Evolutionary conservation across 352 stramenopile genomes (phyloP).

Genomic region (Globisporangium barbulae): DNA sequence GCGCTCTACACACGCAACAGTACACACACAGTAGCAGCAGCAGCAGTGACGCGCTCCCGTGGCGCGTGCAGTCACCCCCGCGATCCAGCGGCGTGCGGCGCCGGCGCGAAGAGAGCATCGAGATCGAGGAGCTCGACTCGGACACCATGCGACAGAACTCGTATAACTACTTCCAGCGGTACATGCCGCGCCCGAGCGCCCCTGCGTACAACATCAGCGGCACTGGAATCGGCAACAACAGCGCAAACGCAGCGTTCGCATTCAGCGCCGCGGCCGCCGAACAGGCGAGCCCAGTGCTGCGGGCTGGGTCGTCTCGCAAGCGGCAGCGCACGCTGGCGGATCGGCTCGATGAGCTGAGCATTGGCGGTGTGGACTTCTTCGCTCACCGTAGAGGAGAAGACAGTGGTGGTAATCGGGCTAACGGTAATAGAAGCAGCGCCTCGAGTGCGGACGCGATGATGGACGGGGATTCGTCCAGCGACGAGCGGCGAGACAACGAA

Average conservation of each 20-base stretch:
- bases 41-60: not conserved
- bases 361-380: conserved; percentile 19
- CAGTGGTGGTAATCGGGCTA: not conserved
- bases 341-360: conserved; percentile 51
- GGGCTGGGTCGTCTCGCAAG: conserved; percentile 32
- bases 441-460: conserved; percentile 21
- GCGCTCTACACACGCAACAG: not conserved
- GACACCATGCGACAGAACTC: conserved; percentile 64
- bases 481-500: conserved; percentile 16
- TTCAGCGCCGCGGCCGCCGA: conserved; percentile 9
- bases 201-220: conserved; percentile 13
- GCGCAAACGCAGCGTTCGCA: conserved; percentile 7
- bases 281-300: conserved; percentile 12
- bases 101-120: conserved; percentile 38
- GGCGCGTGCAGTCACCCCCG: not conserved
- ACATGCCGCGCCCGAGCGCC: conserved; percentile 15
- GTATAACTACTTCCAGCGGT: conserved; percentile 69
- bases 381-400: conserved; percentile 12
- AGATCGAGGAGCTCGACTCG: conserved; percentile 70
- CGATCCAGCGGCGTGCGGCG: conserved; percentile 36
- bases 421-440: conserved; percentile 11
- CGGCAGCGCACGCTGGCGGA: conserved; percentile 63
- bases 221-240: not conserved
- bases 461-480: conserved; percentile 24
- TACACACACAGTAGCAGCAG: not conserved